A percentile compares a stretch with the other conserved stretches of the same genome.
phyloP scores from a whole-genome alignment of 139 green algal species.

The Chlorella sp. region DNA sequence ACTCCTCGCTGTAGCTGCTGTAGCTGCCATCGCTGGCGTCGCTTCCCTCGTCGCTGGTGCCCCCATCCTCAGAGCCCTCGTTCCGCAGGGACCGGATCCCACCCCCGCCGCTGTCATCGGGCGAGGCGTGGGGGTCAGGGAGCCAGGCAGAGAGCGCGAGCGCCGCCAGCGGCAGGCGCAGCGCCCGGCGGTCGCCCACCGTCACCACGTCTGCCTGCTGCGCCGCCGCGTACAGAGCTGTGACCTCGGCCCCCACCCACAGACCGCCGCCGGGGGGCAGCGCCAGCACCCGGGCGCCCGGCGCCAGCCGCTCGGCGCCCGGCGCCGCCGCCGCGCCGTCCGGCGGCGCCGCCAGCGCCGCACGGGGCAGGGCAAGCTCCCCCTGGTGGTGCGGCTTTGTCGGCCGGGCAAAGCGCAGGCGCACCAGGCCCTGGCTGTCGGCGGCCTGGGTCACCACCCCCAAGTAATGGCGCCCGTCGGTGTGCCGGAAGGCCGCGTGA shows the following conservation, averaged over 20 bases:
- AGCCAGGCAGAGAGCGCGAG: conserved; percentile 3
- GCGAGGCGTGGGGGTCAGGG: neutral
- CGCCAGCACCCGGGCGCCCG: neutral
- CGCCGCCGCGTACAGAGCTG: neutral
- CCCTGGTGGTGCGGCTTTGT: conserved; percentile 8
- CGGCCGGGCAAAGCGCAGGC: neutral
- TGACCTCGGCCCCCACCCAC: conserved; percentile 19
- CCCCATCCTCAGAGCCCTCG: neutral
- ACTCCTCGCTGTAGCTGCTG: neutral
- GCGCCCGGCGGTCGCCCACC: neutral
- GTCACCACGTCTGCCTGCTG: neutral
- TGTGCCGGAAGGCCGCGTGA: conserved; percentile 3
- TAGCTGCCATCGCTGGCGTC: neutral
- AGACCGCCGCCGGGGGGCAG: neutral
- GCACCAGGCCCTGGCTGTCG: neutral
- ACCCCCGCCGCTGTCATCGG: neutral
- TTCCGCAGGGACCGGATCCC: neutral
- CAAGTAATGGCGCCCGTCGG: conserved; percentile 14
- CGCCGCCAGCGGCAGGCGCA: conserved; percentile 2
- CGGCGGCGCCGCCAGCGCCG: neutral
- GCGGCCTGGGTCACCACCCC: neutral
- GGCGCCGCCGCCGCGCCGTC: neutral
- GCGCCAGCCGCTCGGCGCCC: neutral
- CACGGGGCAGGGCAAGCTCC: neutral
- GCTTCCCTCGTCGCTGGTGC: neutral